Conservation (phyloP, 306 rosid genomes). For the Rosa chinensis region DNA sequence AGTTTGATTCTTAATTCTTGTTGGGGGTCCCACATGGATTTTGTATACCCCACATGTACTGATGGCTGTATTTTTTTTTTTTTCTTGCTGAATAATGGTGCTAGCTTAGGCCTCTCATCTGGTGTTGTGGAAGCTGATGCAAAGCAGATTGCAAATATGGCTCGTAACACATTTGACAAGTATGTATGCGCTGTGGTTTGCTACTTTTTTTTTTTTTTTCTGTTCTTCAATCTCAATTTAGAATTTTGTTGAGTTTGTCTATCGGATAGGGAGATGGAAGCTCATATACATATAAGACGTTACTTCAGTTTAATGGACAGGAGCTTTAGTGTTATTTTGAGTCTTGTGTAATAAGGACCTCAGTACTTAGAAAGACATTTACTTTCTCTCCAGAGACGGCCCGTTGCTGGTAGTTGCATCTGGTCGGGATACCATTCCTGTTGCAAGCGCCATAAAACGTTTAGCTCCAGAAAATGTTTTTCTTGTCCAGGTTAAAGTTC, state of each 20-base stretch:
- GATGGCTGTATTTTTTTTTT: constrained; percentile 2
- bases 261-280: not conserved
- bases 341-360: not conserved
- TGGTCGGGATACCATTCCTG: constrained; percentile 76
- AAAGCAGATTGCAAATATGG: constrained; percentile 59
- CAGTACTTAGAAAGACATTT: not conserved
- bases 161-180: constrained; percentile 63
- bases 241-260: constrained; percentile 7
- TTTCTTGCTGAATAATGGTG: constrained; percentile 25
- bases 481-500: constrained; percentile 79
- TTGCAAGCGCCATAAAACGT: constrained; percentile 78
- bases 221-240: not conserved
- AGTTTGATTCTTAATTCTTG: not conserved
- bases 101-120: constrained; percentile 49
- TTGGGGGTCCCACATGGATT: not conserved
- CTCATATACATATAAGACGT: constrained; percentile 6
- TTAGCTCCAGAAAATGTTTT: constrained; percentile 88
- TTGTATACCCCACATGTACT: not conserved
- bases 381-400: constrained; percentile 58
- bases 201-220: not conserved
- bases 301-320: not conserved
- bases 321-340: not conserved
- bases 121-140: constrained; percentile 81
- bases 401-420: constrained; percentile 88
- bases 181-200: constrained; percentile 26